Conservation (phyloP, 768 basidiomycete species). For the Epithele typhae region DNA sequence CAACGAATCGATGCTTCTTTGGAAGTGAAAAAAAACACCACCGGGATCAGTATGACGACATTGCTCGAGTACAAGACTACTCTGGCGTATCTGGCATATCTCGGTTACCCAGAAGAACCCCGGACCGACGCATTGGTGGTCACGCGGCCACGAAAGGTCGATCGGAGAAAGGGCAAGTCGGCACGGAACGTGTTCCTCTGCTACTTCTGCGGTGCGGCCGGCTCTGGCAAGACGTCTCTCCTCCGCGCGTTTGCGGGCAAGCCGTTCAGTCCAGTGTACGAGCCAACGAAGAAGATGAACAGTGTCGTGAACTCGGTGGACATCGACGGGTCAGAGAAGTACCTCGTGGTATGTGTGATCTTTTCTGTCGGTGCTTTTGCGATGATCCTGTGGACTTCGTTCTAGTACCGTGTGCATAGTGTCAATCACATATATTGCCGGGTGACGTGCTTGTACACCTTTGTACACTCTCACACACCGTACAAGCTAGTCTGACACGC, state of each 20-base stretch:
- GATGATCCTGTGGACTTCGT: too few species aligned
- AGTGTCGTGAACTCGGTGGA: slow-evolving; percentile 95
- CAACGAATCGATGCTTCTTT: neutral
- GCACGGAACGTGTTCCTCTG: slow-evolving; percentile 89
- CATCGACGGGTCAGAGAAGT: slow-evolving; percentile 92
- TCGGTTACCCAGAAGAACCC: slow-evolving; percentile 80
- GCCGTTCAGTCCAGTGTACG: slow-evolving; percentile 66
- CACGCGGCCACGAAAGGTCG: slow-evolving; percentile 78
- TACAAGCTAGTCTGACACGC: too few species aligned
- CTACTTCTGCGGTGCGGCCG: slow-evolving; percentile 93
- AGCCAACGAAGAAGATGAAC: slow-evolving; percentile 86
- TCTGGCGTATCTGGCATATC: slow-evolving; percentile 90
- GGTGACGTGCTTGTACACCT: too few species aligned
- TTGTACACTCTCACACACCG: too few species aligned
- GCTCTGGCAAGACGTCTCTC: slow-evolving; percentile 90
- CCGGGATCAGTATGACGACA: slow-evolving; percentile 82
- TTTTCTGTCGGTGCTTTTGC: too few species aligned
- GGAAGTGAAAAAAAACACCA: neutral
- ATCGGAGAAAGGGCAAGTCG: slow-evolving; percentile 83
- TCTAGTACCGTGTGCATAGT: too few species aligned
- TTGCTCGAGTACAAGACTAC: slow-evolving; percentile 91
- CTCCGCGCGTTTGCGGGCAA: slow-evolving; percentile 85
- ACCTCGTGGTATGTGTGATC: slow-evolving; percentile 74
- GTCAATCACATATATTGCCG: too few species aligned
- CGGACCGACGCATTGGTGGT: slow-evolving; percentile 83